Evolutionary conservation across 176 grass and related monocot species (phyloP).

Genomic region (Carex scoparia): DNA sequence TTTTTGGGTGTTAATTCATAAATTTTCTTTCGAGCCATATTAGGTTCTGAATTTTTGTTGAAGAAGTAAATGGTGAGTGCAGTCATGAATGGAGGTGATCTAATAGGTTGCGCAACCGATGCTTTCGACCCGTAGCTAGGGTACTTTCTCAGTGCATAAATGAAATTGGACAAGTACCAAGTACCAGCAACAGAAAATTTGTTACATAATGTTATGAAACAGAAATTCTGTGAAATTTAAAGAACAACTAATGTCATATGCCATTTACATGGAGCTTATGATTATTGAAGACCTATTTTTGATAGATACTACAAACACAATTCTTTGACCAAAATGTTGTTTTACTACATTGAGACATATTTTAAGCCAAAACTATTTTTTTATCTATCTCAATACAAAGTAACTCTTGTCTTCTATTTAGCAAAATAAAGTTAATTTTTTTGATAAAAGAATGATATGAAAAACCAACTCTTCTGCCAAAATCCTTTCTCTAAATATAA

Average conservation of each 20-base stretch:
- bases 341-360: neutral
- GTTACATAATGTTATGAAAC: neutral
- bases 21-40: neutral
- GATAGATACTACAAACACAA: neutral
- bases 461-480: neutral
- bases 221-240: neutral
- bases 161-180: neutral
- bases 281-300: neutral
- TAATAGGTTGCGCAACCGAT: no score
- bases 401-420: neutral
- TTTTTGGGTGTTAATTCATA: neutral
- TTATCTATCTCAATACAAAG: neutral
- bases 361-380: neutral
- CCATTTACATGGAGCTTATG: neutral
- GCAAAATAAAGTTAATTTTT: neutral
- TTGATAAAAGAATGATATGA: neutral
- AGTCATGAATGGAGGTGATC: no score
- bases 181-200: neutral
- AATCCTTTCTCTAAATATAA: neutral
- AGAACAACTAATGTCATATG: neutral
- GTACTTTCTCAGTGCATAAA: no score
- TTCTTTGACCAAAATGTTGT: neutral
- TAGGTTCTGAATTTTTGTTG: neutral
- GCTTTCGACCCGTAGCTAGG: no score
- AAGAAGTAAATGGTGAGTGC: neutral